Base-by-base conservation (phyloP, 1,284 basidiomycete genomes). In the Cryptococcus sp. region DNA sequence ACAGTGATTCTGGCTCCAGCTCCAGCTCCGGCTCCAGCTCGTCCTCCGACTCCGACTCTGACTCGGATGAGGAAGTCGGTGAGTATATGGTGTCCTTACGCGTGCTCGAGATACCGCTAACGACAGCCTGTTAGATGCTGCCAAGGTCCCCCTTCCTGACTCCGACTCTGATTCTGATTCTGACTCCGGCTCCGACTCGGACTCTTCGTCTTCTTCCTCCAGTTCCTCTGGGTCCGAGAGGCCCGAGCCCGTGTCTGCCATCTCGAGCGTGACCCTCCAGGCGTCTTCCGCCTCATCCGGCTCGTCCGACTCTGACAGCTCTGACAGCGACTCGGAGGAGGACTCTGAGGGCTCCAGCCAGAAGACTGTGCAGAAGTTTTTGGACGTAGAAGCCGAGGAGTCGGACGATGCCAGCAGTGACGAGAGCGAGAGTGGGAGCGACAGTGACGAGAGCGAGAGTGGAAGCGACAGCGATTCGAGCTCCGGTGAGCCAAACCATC, bases 381-480 rank as follows among this genome's bases (percentile, higher is more conserved):
- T 69, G 24, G 67, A 69, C 57, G 58, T 66, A 11, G 66, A 68
- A 43, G 65, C 63, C 11, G 63, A 64, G 38, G 65, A 56, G 33
- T 59, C 56, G 13, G 46, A 46, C 39, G 58, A 55, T 28, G 55
- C 24, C 9, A 52, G 50, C 50, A 52, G 51, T 33, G 42, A 33
- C 37, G 59, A 61, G 8, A 53, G 50, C 44, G 55, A 59, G 24
- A 60, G 57, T 50, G 58, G 54, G 11, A 52, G 40, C 33, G 55
- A 52, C 13, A 40, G 42, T 16, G 56, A 58, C 11, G 59, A 56
- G 6, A 49, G 53, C 33, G 55, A 59, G 24, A 60, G 57, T 50
- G 58, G 54, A 8, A 52, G 40, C 33, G 55, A 52, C 13, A 40
- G 42, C 20, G 56, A 58, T 7, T 60, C 59, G 6, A 49, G 53